Evolutionary conservation across 2,329 filamentous ascomycete species (phyloP).

Genomic region (Hortaea sp.): DNA sequence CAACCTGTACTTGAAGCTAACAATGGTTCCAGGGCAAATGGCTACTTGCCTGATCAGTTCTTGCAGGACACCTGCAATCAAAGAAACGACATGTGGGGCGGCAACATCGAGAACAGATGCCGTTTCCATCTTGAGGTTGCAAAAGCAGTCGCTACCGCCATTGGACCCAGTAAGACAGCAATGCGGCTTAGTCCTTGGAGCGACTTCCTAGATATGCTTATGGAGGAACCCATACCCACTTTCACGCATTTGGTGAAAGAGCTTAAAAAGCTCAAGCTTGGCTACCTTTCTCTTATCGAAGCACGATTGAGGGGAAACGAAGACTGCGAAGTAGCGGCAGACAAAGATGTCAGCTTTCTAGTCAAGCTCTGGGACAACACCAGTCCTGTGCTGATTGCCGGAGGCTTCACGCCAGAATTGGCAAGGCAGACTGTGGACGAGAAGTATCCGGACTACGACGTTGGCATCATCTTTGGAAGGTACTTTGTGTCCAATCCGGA

Average conservation of each 20-base stretch:
- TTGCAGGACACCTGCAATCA: slow-evolving; percentile 40
- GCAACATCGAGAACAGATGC: slow-evolving; percentile 42
- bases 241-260: slow-evolving; percentile 47
- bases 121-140: slow-evolving; percentile 49
- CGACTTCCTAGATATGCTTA: slow-evolving; percentile 51
- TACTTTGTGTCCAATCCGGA: slow-evolving; percentile 41
- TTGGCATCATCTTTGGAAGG: slow-evolving; percentile 38
- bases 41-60: slow-evolving; percentile 46
- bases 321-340: slow-evolving; percentile 27
- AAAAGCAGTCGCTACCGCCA: slow-evolving; percentile 30
- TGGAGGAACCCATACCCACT: slow-evolving; percentile 51
- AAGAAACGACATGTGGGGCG: slow-evolving; percentile 42
- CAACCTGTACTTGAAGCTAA: no score
- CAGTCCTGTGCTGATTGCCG: slow-evolving; percentile 39
- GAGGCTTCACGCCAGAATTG: slow-evolving; percentile 29
- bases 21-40: slow-evolving; percentile 32
- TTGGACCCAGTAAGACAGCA: slow-evolving; percentile 36
- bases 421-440: slow-evolving; percentile 23
- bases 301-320: slow-evolving; percentile 37
- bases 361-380: slow-evolving; percentile 35
- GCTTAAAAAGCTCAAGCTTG: slow-evolving; percentile 40
- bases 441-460: slow-evolving; percentile 29
- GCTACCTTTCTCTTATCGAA: slow-evolving; percentile 52
- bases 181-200: slow-evolving; percentile 53
- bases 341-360: slow-evolving; percentile 34